These are phyloP conservation scores for Ustilago nuda DNA, from an alignment of 1,284 basidiomycete species.

Conservation along the genomic window DNA sequence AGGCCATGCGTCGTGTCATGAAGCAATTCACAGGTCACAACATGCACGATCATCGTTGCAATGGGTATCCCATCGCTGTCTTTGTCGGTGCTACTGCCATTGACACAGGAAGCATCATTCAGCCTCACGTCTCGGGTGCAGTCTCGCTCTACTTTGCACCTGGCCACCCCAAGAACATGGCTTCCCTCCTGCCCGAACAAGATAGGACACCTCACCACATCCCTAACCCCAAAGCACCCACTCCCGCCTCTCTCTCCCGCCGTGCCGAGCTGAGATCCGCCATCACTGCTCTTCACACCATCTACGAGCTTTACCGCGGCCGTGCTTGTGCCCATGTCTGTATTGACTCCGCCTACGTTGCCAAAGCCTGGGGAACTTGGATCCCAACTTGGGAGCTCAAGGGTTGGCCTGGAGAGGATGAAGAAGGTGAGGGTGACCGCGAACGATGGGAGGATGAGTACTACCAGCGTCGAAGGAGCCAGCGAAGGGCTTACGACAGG, in stretches of 20 bases:
- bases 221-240: constrained; percentile 52
- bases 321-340: constrained; percentile 60
- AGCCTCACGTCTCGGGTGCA: constrained; percentile 39
- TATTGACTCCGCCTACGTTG: constrained; percentile 62
- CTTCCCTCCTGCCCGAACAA: constrained; percentile 42
- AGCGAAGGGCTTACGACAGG: constrained; percentile 33
- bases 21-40: constrained; percentile 50
- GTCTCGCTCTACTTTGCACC: constrained; percentile 55
- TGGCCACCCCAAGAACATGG: constrained; percentile 53
- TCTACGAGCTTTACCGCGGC: constrained; percentile 51
- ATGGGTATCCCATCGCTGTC: constrained; percentile 51
- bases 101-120: constrained; percentile 53
- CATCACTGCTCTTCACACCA: constrained; percentile 50
- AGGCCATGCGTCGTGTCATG: constrained; percentile 51
- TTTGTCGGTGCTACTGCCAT: constrained; percentile 55
- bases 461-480: constrained; percentile 29
- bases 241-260: constrained; percentile 41
- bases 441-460: constrained; percentile 34
- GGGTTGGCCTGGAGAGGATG: constrained; percentile 61
- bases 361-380: constrained; percentile 65
- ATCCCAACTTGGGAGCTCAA: constrained; percentile 61
- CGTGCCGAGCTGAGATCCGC: constrained; percentile 57
- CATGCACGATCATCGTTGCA: constrained; percentile 58
- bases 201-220: constrained; percentile 49
- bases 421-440: constrained; percentile 30